Evolutionary conservation across 2,329 filamentous ascomycete genomes (phyloP).

Genomic region (Metarhizium brunneum): DNA sequence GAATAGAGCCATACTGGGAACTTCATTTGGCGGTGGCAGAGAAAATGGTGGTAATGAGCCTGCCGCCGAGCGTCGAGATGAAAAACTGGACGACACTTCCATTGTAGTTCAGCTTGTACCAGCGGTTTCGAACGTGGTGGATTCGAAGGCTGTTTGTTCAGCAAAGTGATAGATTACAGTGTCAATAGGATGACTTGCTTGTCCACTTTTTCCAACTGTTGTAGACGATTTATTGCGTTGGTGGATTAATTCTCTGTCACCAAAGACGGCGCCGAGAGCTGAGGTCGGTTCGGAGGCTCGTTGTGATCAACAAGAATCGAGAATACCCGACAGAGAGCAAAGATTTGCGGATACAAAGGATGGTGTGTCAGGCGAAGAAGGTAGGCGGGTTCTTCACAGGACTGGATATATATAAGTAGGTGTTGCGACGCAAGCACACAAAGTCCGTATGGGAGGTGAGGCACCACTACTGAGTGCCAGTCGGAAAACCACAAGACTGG

Average conservation of each 20-base stretch:
- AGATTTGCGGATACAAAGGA: background rate
- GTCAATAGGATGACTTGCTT: background rate
- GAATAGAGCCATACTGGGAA: slow-evolving; percentile 23
- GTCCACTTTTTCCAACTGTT: background rate
- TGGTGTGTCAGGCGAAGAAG: background rate
- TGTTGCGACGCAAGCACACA: no score
- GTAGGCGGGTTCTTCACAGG: background rate
- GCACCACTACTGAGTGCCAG: no score
- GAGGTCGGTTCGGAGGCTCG: background rate
- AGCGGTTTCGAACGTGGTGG: background rate
- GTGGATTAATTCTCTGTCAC: background rate
- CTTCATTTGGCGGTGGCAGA: slow-evolving; percentile 26
- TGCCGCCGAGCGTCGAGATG: slow-evolving; percentile 24
- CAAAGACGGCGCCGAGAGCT: background rate
- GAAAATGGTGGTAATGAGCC: slow-evolving; percentile 24
- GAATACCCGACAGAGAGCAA: no score
- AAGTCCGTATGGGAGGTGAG: no score
- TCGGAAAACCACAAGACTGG: no score
- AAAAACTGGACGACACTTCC: slow-evolving; percentile 21
- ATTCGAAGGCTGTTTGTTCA: background rate
- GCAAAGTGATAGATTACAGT: background rate
- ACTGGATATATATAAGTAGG: no score
- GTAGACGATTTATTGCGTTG: background rate
- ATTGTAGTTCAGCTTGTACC: slow-evolving; percentile 10
- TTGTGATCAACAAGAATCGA: background rate